Evolutionary conservation across 371 early-diverging fungal genomes (phyloP), one percentile per base, ranked within the genome.

Genomic region (Funneliformis caledonium): DNA sequence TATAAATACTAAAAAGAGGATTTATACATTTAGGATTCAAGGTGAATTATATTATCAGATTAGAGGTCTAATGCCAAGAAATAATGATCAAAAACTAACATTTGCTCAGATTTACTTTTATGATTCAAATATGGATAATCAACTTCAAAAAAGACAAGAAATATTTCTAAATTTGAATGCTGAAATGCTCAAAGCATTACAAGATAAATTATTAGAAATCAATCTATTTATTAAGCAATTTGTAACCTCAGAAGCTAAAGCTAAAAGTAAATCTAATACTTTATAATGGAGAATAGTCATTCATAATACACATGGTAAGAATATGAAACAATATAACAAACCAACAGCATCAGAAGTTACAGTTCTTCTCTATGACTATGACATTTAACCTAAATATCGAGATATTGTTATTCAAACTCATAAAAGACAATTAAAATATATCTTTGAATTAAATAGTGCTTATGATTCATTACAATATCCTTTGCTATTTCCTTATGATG

Each of bases 401-500:
- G n/a, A n/a, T n/a, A n/a, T n/a, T n/a, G n/a, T n/a, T n/a, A n/a
- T n/a, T n/a, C n/a, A n/a, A n/a, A n/a, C n/a, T n/a, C n/a, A n/a
- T n/a, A n/a, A n/a, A n/a, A 8, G 47, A 47, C 47, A 47, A 47
- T 47, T 47, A 47, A 47, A 47, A 47, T 8, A 5, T 8, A 47
- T 47, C 5, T 75, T 37, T 8, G 48, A 72, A 33, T 16, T 65
- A 14, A 64, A 75, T 59, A 45, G 62, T 61, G 42, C 64, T 14
- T 83, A 79, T 43, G 80, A 81, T 68, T 73, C 83, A 56, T 62
- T 83, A 67, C 78, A 81, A 16, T 83, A 83, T 47, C 11, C 76
- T 9, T 76, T 83, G 12, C 50, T 83, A 43, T 80, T 81, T 45
- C 82, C 80, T 1, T 2, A 26, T 4, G 80, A 82, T 11, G 80